Evolutionary conservation across 129 eudicot genomes (phyloP).

Genomic region (Ambrosia artemisiifolia): DNA sequence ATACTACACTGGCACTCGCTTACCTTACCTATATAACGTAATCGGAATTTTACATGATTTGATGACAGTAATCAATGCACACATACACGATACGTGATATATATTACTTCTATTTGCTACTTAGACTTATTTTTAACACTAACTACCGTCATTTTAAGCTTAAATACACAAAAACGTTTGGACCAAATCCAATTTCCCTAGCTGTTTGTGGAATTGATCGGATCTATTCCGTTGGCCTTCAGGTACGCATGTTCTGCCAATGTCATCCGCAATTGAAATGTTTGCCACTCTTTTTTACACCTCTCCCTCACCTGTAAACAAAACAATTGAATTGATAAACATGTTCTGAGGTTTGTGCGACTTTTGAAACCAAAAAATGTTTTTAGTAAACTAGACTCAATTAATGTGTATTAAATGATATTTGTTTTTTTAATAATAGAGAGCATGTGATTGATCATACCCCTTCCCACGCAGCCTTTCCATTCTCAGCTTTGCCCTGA

Average conservation of each 20-base stretch:
- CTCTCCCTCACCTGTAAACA: slow-evolving; percentile 64
- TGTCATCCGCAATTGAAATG: slow-evolving; percentile 53
- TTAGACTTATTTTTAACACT: slow-evolving; percentile 1
- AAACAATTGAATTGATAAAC: neutral
- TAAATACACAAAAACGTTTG: neutral
- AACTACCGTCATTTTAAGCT: neutral
- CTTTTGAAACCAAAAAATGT: neutral
- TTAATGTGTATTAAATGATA: neutral
- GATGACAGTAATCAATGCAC: neutral
- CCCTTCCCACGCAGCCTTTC: slow-evolving; percentile 79
- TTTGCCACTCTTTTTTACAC: slow-evolving; percentile 68
- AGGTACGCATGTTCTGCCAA: slow-evolving; percentile 59
- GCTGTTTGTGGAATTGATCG: slow-evolving; percentile 36
- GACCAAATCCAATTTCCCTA: slow-evolving; percentile 5
- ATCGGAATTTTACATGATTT: neutral
- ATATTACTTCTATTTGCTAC: neutral
- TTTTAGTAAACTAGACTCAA: neutral
- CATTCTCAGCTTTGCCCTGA: slow-evolving; percentile 63
- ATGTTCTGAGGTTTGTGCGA: neutral
- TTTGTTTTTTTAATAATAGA: neutral
- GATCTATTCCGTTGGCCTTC: slow-evolving; percentile 40
- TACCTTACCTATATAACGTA: neutral
- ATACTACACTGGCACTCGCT: neutral
- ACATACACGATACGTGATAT: neutral
- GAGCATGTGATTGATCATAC: slow-evolving; percentile 36